These are phyloP conservation scores for Malassezia globosa DNA, from an alignment of 1,284 basidiomycete genomes.

Conservation along the genomic window DNA sequence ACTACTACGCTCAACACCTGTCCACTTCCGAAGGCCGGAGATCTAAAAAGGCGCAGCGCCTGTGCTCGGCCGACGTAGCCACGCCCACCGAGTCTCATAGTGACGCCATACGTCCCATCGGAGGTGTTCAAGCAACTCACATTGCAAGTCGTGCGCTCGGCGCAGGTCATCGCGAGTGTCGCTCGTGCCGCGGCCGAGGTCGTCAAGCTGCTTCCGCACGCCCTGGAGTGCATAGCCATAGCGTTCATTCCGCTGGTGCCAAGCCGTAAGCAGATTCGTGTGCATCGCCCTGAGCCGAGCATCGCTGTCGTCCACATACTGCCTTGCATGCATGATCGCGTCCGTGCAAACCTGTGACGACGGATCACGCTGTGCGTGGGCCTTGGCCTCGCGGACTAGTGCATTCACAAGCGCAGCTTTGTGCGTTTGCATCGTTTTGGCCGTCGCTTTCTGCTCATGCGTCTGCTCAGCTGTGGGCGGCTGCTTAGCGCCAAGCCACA, in stretches of 20 bases:
- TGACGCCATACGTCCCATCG: conserved; percentile 26
- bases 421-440: conserved; percentile 36
- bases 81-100: conserved; percentile 8
- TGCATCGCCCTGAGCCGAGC: conserved; percentile 28
- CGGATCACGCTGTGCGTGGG: conserved; percentile 14
- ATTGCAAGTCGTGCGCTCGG: conserved; percentile 26
- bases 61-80: not conserved
- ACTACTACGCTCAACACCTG: not conserved
- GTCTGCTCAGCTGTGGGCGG: conserved; percentile 33
- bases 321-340: conserved; percentile 23
- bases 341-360: too few species aligned
- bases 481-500: conserved; percentile 35
- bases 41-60: conserved; percentile 12
- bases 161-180: conserved; percentile 31
- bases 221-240: conserved; percentile 33
- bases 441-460: conserved; percentile 32
- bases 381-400: conserved; percentile 33
- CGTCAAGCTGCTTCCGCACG: conserved; percentile 36
- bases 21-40: not conserved
- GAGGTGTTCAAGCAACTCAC: conserved; percentile 21
- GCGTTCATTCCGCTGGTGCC: conserved; percentile 30
- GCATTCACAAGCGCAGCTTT: conserved; percentile 39
- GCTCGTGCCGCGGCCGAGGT: conserved; percentile 27
- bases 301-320: conserved; percentile 29
- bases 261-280: conserved; percentile 28